These are phyloP conservation scores for Claviceps pazoutovae DNA, from an alignment of 2,329 filamentous ascomycete genomes.

Conservation along the genomic window DNA sequence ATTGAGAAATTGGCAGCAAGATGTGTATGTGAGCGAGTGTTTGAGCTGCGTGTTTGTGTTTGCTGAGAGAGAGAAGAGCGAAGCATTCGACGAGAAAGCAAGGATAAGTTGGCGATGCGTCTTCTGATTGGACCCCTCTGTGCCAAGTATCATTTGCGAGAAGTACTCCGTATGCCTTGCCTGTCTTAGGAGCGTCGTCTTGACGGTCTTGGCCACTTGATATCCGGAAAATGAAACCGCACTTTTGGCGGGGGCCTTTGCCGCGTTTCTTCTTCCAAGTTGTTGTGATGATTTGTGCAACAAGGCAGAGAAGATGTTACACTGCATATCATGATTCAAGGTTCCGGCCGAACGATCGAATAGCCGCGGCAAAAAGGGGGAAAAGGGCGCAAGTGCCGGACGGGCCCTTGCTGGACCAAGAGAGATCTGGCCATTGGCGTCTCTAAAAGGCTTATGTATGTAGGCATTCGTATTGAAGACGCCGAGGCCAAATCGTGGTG, in stretches of 20 bases:
- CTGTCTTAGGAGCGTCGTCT: neutral
- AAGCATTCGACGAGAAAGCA: neutral
- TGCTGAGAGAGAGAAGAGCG: neutral
- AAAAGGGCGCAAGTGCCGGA: neutral
- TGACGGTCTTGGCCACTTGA: neutral
- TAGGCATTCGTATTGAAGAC: neutral
- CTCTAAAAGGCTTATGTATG: neutral
- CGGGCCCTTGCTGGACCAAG: neutral
- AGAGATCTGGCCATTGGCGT: neutral
- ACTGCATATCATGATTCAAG: neutral
- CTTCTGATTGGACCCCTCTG: neutral
- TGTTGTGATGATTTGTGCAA: neutral
- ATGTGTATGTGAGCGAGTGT: neutral
- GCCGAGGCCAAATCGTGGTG: neutral
- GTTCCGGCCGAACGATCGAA: neutral
- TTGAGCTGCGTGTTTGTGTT: neutral
- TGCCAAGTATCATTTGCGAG: neutral
- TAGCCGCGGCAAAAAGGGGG: neutral
- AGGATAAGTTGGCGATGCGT: neutral
- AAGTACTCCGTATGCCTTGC: neutral
- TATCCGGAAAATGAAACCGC: too few species aligned
- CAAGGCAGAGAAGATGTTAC: neutral
- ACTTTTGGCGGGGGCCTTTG: neutral
- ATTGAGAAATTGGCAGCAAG: neutral
- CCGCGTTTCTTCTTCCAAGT: neutral